phyloP scores from a whole-genome alignment of 2,329 filamentous ascomycete species.

The Trichoderma citrinoviride region DNA sequence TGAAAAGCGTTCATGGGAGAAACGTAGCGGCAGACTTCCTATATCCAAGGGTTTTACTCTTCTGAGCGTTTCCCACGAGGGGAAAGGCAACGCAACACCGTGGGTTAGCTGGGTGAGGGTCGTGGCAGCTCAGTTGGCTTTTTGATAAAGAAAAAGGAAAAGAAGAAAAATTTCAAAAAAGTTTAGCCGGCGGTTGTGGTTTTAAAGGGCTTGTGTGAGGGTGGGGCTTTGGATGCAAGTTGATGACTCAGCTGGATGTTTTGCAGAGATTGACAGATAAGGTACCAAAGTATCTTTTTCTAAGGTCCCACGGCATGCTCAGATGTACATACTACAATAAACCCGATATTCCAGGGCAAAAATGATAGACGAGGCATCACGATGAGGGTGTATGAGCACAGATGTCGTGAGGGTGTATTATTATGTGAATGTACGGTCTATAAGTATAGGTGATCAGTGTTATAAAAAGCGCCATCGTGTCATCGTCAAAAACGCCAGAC shows the following conservation, averaged over 20 bases:
- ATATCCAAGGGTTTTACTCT: conserved; percentile 60
- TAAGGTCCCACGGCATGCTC: neutral
- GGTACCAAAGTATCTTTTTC: neutral
- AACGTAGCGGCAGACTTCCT: conserved; percentile 59
- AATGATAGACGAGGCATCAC: no score
- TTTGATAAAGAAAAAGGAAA: conserved; percentile 57
- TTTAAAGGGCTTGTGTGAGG: conserved; percentile 14
- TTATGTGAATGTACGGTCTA: neutral
- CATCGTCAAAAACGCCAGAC: neutral
- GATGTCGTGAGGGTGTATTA: no score
- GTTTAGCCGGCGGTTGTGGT: conserved; percentile 25
- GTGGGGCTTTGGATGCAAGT: conserved; percentile 19
- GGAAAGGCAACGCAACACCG: conserved; percentile 63
- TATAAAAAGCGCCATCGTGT: neutral
- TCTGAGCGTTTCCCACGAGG: conserved; percentile 51
- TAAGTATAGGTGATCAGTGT: neutral
- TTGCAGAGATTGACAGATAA: neutral
- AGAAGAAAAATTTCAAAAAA: conserved; percentile 35
- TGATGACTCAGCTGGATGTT: conserved; percentile 17
- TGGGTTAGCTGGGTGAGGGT: conserved; percentile 56
- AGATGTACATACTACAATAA: neutral
- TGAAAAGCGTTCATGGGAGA: conserved; percentile 26
- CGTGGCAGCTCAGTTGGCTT: conserved; percentile 63
- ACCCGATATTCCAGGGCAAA: no score
- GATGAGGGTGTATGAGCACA: no score